Evolutionary conservation across 305 asterid species (phyloP), one percentile per base, ranked within the genome.

Genomic region (Fraxinus floribunda): DNA sequence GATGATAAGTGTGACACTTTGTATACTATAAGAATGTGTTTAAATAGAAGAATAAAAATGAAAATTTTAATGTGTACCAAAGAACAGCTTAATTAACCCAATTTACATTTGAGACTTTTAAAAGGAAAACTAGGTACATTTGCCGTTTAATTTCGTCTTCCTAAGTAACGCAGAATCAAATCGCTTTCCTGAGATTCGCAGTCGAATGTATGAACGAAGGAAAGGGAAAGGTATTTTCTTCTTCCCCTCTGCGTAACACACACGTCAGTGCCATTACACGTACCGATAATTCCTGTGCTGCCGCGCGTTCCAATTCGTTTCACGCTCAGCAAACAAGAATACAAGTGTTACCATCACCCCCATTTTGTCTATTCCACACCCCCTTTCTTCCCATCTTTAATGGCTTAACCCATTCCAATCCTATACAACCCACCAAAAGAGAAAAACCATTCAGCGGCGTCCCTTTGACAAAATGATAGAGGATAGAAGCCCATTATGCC

Each of bases 401-500:
- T 86, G 89, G 86, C 78, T 76, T 20, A 62, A 9, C 34, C 29
- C 29, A 62, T 62, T 20, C 34, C 71, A 22, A 18, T 62, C 71
- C 32, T 62, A 62, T 11, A 62, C 72, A 30, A 76, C 18, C 38
- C 74, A 68, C 38, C 74, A 68, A 13, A 68, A 26, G 35, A 66
- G 26, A 57, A 57, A n/a, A 57, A 15, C 60, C 18, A 57, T 57
- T n/a, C 26, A 57, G 68, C 22, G 68, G 70, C 70, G 29, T 2
- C 30, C 13, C 30, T 20, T 66, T 72, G 79, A 77, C 79, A 79
- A 64, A 64, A 88, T 87, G 91, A 86, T 79, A 76, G 78, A 82
- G 35, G 80, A 80, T 74, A 89, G 84, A 76, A 81, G 66, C 7
- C 7, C 83, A 8, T 84, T 90, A 15, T 93, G 97, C 83, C 84